These are phyloP conservation scores for Nelumbo lutea DNA, from an alignment of 164 flowering plant species.

Conservation along the genomic window DNA sequence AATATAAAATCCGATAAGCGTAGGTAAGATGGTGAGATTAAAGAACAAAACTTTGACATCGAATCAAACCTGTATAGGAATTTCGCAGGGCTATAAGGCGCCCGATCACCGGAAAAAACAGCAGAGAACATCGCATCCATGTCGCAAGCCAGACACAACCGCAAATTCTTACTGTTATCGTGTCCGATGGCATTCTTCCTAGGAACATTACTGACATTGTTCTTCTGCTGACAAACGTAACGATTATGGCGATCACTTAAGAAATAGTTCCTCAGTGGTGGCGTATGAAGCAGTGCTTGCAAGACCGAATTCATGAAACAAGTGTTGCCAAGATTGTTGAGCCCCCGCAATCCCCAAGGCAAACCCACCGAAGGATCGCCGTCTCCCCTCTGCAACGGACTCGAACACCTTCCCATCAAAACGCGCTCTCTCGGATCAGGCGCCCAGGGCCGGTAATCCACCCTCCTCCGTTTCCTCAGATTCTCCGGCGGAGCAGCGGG, in stretches of 20 bases:
- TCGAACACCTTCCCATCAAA: slow-evolving; percentile 36
- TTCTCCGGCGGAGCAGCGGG: slow-evolving; percentile 30
- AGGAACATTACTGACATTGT: slow-evolving; percentile 3
- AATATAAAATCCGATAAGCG: neutral
- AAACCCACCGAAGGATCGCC: slow-evolving; percentile 12
- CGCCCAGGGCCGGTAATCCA: slow-evolving; percentile 65
- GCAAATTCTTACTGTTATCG: slow-evolving; percentile 7
- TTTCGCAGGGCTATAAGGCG: slow-evolving; percentile 80
- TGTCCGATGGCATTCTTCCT: slow-evolving; percentile 7
- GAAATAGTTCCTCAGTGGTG: slow-evolving; percentile 83
- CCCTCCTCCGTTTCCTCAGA: slow-evolving; percentile 49
- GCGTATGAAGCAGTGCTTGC: slow-evolving; percentile 87
- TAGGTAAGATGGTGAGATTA: neutral
- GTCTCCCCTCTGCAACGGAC: slow-evolving; percentile 21
- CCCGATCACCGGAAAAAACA: slow-evolving; percentile 66
- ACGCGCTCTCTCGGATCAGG: slow-evolving; percentile 51
- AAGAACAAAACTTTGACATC: neutral
- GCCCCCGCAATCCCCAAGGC: slow-evolving; percentile 75
- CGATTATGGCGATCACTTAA: slow-evolving; percentile 77
- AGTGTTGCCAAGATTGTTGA: slow-evolving; percentile 82
- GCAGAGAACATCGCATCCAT: slow-evolving; percentile 75
- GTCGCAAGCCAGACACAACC: slow-evolving; percentile 74
- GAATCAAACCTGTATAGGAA: slow-evolving; percentile 64
- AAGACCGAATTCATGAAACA: slow-evolving; percentile 94
- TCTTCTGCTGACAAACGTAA: slow-evolving; percentile 53